These are phyloP conservation scores for Andrographis paniculata DNA, from an alignment of 305 asterid genomes.

Conservation along the genomic window DNA sequence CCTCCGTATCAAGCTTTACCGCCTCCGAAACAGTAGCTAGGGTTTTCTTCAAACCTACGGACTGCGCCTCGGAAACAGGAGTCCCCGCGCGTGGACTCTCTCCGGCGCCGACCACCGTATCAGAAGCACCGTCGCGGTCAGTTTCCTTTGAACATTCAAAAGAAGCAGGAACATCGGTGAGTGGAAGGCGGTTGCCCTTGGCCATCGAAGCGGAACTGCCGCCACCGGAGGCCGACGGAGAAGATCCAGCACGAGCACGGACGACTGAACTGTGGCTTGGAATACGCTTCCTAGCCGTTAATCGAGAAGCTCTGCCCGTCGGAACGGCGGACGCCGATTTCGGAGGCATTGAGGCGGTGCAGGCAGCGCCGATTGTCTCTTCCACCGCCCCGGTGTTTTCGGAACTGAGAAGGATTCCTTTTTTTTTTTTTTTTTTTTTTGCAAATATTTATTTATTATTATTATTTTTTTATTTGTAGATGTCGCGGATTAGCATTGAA, in stretches of 20 bases:
- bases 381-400: too few species aligned
- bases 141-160: slow-evolving; percentile 1
- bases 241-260: neutral
- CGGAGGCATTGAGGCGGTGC: slow-evolving; percentile 27
- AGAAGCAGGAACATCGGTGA: slow-evolving; percentile 14
- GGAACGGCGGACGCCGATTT: slow-evolving; percentile 23
- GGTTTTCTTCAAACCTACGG: slow-evolving; percentile 19
- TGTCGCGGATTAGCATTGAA: too few species aligned
- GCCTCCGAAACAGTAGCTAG: slow-evolving; percentile 12
- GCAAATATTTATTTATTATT: too few species aligned
- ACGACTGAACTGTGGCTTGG: neutral
- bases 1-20: slow-evolving; percentile 10
- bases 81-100: neutral
- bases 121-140: neutral
- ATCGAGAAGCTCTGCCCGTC: slow-evolving; percentile 16
- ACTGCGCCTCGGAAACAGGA: slow-evolving; percentile 13
- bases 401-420: too few species aligned
- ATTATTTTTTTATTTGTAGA: too few species aligned
- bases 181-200: slow-evolving; percentile 1
- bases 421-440: too few species aligned
- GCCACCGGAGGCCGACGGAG: slow-evolving; percentile 2
- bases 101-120: slow-evolving; percentile 5
- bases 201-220: slow-evolving; percentile 3
- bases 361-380: too few species aligned
- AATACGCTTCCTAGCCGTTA: slow-evolving; percentile 21